Base-by-base conservation (phyloP, 768 basidiomycete species). In the Pleurotus cornucopiae region DNA sequence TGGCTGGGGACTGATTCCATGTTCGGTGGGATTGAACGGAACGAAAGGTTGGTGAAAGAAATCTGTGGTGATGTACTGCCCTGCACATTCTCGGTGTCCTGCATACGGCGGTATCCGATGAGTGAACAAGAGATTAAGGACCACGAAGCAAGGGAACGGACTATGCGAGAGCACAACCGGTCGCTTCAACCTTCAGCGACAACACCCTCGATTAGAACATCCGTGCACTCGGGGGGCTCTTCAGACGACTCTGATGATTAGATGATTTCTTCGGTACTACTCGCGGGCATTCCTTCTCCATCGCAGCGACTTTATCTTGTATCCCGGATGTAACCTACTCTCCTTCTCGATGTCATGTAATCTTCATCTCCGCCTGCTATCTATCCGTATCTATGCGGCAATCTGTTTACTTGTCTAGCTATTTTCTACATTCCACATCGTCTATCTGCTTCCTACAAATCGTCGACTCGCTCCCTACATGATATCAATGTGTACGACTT, bases 1-100 rank as follows among this genome's bases (percentile, higher is more conserved):
- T 91, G 81, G 73, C 72, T 92, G 30, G 74, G 81, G 5, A 67
- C 71, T 47, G 66, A 79, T 52, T 81, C 82, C 30, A 76, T 80
- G 69, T 91, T 81, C 60, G 88, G 83, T 1, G 90, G 90, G 6
- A 66, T 91, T 37, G 71, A 69, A 54, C 20, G 63, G 14, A 78
- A 83, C 62, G 77, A 81, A 7, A 53, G 64, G 7, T 62, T 74
- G 25, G 73, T 84, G 46, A 68, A 65, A 62, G 73, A 72, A 12
- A 60, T 78, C 2, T 77, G 77, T 57, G 78, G 76, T 49, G 82
- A 73, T 52, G 64, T 69, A 14, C 62, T 83, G 18, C 83, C 88
- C 38, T 82, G 83, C 68, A 79, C 79, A 53, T 82, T 86, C 60
- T 79, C 83, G 60, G 61, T 90, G 55, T 73, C 75, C 61, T 87